Base-by-base conservation (phyloP, 805 yeast genomes). In the Starmerella etchellsii region DNA sequence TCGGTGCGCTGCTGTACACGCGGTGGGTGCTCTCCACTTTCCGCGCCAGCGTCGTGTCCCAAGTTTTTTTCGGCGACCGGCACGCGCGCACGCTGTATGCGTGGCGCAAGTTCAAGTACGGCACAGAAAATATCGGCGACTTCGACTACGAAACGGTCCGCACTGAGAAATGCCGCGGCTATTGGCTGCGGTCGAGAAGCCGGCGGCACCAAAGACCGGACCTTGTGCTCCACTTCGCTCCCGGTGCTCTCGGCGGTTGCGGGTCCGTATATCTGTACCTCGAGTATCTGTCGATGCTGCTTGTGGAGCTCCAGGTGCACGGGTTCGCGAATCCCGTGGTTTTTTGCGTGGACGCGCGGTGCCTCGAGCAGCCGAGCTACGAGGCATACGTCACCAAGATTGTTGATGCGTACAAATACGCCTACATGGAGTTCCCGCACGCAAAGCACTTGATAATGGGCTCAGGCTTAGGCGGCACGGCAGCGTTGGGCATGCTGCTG, bases 321-420 rank as follows among this genome's bases (percentile, higher is more conserved):
- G 77, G 77, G 1, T 71, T 72, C 47, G 43, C 53, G 20, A 69
- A 66, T 46, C 77, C 78, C 1, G 65, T 62, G 3, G 56, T 67
- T 3, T 66, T 66, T 31, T 58, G 69, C 7, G 39, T 65, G 18
- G 62, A 67, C 21, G 54, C 55, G 25, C 35, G 51, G 18, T 42
- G 36, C 32, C 36, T 44, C 19, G 33, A 31, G 7, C 58, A 56
- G 39, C 50, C 57, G 1, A 47, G 52, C 3, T 68, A 61, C 20
- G 40, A 65, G 28, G 30, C 37, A 5, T 43, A 15, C 32, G 22
- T 43, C 3, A 19, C 29, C 1, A 7, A 25, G 7, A 53, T 60
- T 1, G 35, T 56, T 2, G 43, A 40, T 3, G 63, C 58, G 0
- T 69, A 70, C 65, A 47, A 50, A 15, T 53, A 56, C 35, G 43